Base-by-base conservation (phyloP, 1,284 basidiomycete genomes). In the Puccinia polysora region DNA sequence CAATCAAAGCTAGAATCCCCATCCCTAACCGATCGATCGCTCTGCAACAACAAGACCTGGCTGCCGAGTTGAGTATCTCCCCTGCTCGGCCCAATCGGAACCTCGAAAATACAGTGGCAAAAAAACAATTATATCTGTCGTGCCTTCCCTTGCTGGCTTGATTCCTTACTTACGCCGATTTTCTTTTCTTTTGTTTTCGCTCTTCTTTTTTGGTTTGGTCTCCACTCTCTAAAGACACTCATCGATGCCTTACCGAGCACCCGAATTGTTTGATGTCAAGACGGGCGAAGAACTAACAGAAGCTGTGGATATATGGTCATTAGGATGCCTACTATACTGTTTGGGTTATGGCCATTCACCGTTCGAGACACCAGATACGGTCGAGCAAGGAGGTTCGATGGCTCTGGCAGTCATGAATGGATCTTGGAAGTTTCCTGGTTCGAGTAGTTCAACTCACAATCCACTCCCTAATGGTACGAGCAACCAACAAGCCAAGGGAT, bases 161-260 rank as follows among this genome's bases (percentile, higher is more conserved):
- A 20, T 20, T 15, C 4, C 32, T 25, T 23, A 23, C 20, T 14
- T 25, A 40, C 6, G 3, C 12, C 34, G 49, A 65, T 65, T 34
- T 4, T 34, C 34, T 10, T 14, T n/a, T 18, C 14, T n/a, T 18
- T 60, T 25, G 20, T 14, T 15, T 25, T 65, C 23, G 34, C 43
- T 18, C 15, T 49, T 32, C 14, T 30, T 30, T 30, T 25, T 62
- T 62, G 25, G 18, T 5, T 23, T 40, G 6, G 34, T n/a, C 20
- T 20, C 28, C 50, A 14, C 7, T n/a, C 23, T 12, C 4, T 47
- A 18, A 23, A 70, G 68, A 30, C 68, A 76, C 14, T 78, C 77
- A 6, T 77, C 77, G 34, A 80, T 80, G 78, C 79, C 79, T 10
- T 80, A 80, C 69, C 76, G 79, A 18, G 79, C 79, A 2, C 79